Evolutionary conservation across 2,329 filamentous ascomycete genomes (phyloP).

Genomic region (Claviceps citrina): DNA sequence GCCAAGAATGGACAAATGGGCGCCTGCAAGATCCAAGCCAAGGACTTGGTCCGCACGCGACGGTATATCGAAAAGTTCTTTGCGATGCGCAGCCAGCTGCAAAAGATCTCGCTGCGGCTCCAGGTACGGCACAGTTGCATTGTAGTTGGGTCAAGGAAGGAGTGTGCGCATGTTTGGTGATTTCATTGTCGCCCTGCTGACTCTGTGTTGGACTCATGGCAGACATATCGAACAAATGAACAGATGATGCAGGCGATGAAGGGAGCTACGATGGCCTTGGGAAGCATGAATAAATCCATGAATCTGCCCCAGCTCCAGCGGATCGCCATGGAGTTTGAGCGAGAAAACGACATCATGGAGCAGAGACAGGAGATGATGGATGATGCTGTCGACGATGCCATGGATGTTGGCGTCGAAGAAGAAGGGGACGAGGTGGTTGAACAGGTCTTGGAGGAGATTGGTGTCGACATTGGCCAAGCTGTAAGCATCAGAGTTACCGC

Average conservation of each 20-base stretch:
- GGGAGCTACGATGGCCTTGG: slow-evolving; percentile 79
- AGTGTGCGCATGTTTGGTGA: background rate
- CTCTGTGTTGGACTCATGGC: slow-evolving; percentile 6
- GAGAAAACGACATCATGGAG: slow-evolving; percentile 98
- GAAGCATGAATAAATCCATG: slow-evolving; percentile 96
- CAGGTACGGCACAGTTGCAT: slow-evolving; percentile 52
- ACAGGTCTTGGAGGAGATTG: slow-evolving; percentile 91
- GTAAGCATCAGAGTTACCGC: slow-evolving; percentile 37
- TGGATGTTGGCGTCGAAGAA: slow-evolving; percentile 77
- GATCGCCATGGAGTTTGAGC: slow-evolving; percentile 98
- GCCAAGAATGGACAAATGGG: slow-evolving; percentile 97
- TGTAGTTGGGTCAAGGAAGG: no score
- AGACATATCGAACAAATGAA: slow-evolving; percentile 96
- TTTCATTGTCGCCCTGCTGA: background rate
- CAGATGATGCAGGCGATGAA: slow-evolving; percentile 99
- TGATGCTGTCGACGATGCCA: slow-evolving; percentile 93
- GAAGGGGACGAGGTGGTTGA: slow-evolving; percentile 95
- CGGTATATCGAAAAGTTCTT: slow-evolving; percentile 97
- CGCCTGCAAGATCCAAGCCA: slow-evolving; percentile 96
- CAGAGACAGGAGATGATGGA: slow-evolving; percentile 99
- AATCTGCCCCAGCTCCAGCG: slow-evolving; percentile 88
- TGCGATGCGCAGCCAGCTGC: slow-evolving; percentile 89
- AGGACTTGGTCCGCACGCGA: slow-evolving; percentile 85
- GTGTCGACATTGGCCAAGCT: slow-evolving; percentile 76
- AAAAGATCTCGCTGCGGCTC: slow-evolving; percentile 87